These are phyloP conservation scores for Trametes maxima DNA, from an alignment of 768 basidiomycete species.

Conservation along the genomic window DNA sequence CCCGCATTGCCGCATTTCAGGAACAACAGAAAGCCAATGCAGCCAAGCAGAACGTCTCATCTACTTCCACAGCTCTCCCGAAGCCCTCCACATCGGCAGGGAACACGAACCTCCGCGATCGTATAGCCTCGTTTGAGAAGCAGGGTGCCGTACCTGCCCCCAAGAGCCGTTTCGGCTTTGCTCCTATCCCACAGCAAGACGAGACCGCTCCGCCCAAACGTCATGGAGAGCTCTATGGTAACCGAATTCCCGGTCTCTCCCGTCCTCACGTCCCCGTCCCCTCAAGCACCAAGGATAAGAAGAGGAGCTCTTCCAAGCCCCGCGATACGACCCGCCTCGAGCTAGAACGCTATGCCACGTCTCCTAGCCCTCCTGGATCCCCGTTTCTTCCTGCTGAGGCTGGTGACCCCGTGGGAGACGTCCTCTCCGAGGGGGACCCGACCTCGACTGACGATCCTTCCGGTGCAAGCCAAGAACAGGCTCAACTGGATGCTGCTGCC, in stretches of 20 bases:
- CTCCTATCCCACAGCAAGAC: conserved; percentile 57
- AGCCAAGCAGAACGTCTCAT: conserved; percentile 22
- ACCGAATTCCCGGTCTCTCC: conserved; percentile 53
- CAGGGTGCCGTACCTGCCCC: conserved; percentile 78
- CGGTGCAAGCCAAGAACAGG: not conserved
- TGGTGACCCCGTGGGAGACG: conserved; percentile 5
- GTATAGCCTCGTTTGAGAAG: conserved; percentile 79
- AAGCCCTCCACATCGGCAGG: conserved; percentile 14
- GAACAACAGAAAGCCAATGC: conserved; percentile 45
- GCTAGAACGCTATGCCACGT: conserved; percentile 21
- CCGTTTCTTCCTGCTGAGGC: conserved; percentile 21
- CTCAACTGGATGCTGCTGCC: not conserved
- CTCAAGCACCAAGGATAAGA: conserved; percentile 2
- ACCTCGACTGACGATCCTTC: conserved; percentile 1
- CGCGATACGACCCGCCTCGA: conserved; percentile 22
- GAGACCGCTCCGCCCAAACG: conserved; percentile 50
- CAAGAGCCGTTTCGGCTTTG: conserved; percentile 72
- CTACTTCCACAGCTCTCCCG: conserved; percentile 25
- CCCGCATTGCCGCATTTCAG: conserved; percentile 82
- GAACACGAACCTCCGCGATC: conserved; percentile 49
- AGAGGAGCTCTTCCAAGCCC: conserved; percentile 8
- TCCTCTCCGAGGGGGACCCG: conserved; percentile 13
- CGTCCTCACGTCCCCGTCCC: conserved; percentile 29
- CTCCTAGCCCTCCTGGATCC: conserved; percentile 23
- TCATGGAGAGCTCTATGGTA: conserved; percentile 73